Percentiles rank a stretch among this genome's conserved stretches.
Evolutionary conservation across 2,329 filamentous ascomycete genomes (phyloP).

Genomic region (Xenosphaeropsis pyriputrescens): DNA sequence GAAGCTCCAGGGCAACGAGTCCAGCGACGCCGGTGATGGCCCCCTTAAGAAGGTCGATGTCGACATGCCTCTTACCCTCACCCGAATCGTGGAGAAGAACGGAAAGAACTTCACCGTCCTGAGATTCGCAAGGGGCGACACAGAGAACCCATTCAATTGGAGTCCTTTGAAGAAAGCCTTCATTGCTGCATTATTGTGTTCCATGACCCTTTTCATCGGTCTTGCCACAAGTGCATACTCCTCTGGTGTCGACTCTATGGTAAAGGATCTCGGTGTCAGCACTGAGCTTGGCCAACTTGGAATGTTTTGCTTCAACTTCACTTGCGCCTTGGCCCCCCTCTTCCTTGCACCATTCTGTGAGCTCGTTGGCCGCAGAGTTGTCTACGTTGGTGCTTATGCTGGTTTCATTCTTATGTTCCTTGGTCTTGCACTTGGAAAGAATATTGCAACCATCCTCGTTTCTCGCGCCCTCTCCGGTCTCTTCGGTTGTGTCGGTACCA

Average conservation of each 20-base stretch:
- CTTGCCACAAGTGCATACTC: conserved; percentile 37
- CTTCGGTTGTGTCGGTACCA: conserved; percentile 53
- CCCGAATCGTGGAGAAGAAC: conserved; percentile 24
- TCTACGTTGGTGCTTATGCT: conserved; percentile 50
- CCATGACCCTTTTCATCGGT: conserved; percentile 38
- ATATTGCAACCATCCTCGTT: conserved; percentile 57
- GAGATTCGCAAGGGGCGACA: conserved; percentile 28
- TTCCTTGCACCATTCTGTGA: conserved; percentile 74
- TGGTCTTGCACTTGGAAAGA: conserved; percentile 57
- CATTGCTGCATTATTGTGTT: conserved; percentile 29
- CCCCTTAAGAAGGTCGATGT: conserved; percentile 26
- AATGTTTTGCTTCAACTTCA: conserved; percentile 66
- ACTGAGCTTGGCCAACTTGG: conserved; percentile 29
- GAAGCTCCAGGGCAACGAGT: conserved; percentile 17
- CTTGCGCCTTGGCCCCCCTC: conserved; percentile 69
- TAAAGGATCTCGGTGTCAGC: conserved; percentile 24
- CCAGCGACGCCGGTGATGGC: conserved; percentile 18
- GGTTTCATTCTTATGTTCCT: conserved; percentile 25
- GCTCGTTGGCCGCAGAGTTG: conserved; percentile 68
- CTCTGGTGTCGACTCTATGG: conserved; percentile 31
- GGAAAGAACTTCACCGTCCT: conserved; percentile 29
- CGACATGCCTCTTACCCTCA: conserved; percentile 32
- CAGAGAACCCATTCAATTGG: conserved; percentile 37
- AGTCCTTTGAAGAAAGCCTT: conserved; percentile 25
- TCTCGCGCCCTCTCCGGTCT: conserved; percentile 57